These are phyloP conservation scores for Camelina hispida DNA, from an alignment of 345 rosid species.

Conservation along the genomic window DNA sequence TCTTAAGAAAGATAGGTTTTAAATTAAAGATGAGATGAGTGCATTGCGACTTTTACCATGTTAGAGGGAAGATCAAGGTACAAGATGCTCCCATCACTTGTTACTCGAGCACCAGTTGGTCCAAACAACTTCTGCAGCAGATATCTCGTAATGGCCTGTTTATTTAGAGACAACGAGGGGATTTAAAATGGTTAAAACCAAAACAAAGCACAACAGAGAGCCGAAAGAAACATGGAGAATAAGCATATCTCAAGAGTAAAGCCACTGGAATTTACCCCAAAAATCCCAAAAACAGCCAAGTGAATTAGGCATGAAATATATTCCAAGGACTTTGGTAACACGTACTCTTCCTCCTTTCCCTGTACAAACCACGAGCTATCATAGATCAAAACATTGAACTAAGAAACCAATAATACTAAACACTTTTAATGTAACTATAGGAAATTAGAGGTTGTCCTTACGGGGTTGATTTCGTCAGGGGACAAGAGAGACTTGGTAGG, in stretches of 20 bases:
- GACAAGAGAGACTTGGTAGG: conserved; percentile 51
- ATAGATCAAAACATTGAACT: conserved; percentile 25
- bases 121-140: conserved; percentile 77
- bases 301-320: conserved; percentile 59
- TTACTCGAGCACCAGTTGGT: conserved; percentile 66
- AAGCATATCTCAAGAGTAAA: neutral
- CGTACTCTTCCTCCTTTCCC: conserved; percentile 48
- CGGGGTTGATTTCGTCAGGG: conserved; percentile 39
- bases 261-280: conserved; percentile 57
- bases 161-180: conserved; percentile 20
- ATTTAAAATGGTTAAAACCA: neutral
- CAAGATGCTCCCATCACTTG: conserved; percentile 57
- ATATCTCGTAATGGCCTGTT: conserved; percentile 83
- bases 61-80: conserved; percentile 92
- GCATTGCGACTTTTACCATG: conserved; percentile 54
- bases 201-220: conserved; percentile 27
- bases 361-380: conserved; percentile 27
- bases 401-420: neutral
- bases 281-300: conserved; percentile 79
- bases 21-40: neutral
- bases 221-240: neutral
- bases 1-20: neutral
- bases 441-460: conserved; percentile 24
- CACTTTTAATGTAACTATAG: conserved; percentile 6
- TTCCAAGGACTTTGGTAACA: conserved; percentile 57